Base-by-base conservation (phyloP, 225 moss, liverwort and hornwort genomes). In the Takakia lepidozioides region DNA sequence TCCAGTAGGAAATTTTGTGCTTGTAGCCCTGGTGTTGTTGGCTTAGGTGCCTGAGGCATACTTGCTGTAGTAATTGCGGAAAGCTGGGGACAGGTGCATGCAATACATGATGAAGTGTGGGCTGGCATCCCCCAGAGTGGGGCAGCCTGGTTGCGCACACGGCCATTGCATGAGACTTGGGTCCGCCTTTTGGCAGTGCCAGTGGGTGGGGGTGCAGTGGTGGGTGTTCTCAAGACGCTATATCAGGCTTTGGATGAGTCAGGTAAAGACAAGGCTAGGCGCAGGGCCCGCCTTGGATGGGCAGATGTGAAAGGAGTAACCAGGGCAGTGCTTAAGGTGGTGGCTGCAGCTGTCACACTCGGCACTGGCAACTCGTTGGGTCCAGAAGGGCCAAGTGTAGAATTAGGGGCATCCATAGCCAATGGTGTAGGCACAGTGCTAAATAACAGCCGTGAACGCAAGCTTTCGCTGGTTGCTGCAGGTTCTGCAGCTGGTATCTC, bases 401-500 rank as follows among this genome's bases (percentile, higher is more conserved):
- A 98, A 74, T 91, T 98, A 46, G 98, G 91, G 29, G 98, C 91
- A 45, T 85, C 98, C 23, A 91, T 98, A 51, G 98, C 91, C 49
- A 85, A 67, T 40, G 91, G 98, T 2, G 75, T 98, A 28, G 83
- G 85, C 38, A 72, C 75, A 5, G 44, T 87, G 45, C 73, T 98
- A 37, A 66, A 57, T 48, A 87, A 74, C 51, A 87, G 91, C 43
- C 80, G 90, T 51, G 87, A 90, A 56, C 74, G 98, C 44, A 98
- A 87, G 64, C 59, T 87, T 8, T 81, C 98, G 39, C 44, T 98
- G 30, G 85, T 85, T 56, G 91, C 98, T 43, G 85, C 87, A 39
- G 98, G 98, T 36, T 98, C 87, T 58, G 98, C 98, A 71, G 98
- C 98, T 14, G 91, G 91, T 54, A 98, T 98, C 58, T 81, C 98